phyloP scores from a whole-genome alignment of 2,329 filamentous ascomycete genomes.

The Tympanopsis confertula region DNA sequence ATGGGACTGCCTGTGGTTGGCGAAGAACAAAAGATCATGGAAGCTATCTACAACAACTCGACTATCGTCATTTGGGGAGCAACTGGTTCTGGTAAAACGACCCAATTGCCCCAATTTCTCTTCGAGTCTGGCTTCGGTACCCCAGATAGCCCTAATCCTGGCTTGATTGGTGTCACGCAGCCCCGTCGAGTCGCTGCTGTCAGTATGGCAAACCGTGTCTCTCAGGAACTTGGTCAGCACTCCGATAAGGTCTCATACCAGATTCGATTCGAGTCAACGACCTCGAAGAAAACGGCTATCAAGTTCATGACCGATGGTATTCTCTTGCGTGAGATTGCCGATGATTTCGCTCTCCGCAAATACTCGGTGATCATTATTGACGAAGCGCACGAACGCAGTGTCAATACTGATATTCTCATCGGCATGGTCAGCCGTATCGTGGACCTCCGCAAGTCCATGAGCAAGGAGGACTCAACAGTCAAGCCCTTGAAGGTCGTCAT shows the following conservation, averaged over 20 bases:
- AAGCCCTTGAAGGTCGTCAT: conserved; percentile 85
- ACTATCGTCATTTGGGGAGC: conserved; percentile 86
- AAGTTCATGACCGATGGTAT: conserved; percentile 99
- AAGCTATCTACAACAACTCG: conserved; percentile 85
- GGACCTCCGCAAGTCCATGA: conserved; percentile 66
- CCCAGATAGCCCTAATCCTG: conserved; percentile 65
- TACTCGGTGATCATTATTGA: conserved; percentile 94
- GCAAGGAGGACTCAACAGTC: conserved; percentile 55
- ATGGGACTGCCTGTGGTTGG: conserved; percentile 78
- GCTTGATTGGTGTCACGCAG: conserved; percentile 91
- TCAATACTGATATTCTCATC: conserved; percentile 96
- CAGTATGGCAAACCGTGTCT: conserved; percentile 89
- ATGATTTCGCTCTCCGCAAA: conserved; percentile 76
- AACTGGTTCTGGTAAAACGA: conserved; percentile 95
- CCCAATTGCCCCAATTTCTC: conserved; percentile 90
- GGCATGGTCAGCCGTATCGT: conserved; percentile 92
- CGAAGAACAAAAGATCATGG: conserved; percentile 96
- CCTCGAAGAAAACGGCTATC: conserved; percentile 69
- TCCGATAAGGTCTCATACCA: conserved; percentile 77
- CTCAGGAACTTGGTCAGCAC: conserved; percentile 69
- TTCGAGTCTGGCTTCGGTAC: conserved; percentile 88
- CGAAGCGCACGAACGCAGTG: conserved; percentile 91
- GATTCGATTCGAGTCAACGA: conserved; percentile 85
- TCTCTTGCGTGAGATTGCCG: conserved; percentile 76
- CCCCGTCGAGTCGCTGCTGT: conserved; percentile 89